Conservation (phyloP, 495 filamentous ascomycete species). For the Xylaria sp. region DNA sequence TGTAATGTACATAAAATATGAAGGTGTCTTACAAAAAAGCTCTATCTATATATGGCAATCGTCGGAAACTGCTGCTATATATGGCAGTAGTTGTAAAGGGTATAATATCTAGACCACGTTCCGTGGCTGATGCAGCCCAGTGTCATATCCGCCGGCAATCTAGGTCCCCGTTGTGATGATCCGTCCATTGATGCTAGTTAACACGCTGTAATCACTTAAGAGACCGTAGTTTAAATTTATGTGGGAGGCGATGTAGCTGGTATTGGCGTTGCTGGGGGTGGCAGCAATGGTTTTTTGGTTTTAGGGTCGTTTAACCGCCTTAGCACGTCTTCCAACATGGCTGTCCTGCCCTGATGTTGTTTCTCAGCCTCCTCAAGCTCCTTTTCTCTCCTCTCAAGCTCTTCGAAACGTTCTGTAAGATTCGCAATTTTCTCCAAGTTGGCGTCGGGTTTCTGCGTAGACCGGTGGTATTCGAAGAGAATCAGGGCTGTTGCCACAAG, state of each 20-base stretch:
- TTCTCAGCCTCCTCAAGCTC: constrained; percentile 71
- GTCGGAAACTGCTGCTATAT: neutral
- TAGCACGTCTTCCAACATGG: constrained; percentile 72
- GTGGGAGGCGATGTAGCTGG: constrained; percentile 24
- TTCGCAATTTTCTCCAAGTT: constrained; percentile 71
- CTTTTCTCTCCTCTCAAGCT: constrained; percentile 64
- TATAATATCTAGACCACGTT: neutral
- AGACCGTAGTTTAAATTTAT: neutral
- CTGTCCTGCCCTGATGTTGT: constrained; percentile 62
- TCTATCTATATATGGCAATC: neutral
- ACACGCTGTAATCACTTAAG: neutral
- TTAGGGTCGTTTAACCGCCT: constrained; percentile 63
- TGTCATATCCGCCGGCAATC: neutral
- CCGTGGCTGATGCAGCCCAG: neutral
- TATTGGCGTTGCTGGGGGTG: constrained; percentile 31
- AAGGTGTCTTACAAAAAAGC: neutral
- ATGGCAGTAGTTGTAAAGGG: neutral
- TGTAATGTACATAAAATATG: constrained; percentile 6
- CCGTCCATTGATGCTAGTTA: neutral
- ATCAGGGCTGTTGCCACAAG: constrained; percentile 79
- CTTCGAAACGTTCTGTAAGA: constrained; percentile 68
- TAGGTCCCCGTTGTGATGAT: neutral
- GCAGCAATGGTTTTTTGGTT: constrained; percentile 54
- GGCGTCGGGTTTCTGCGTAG: constrained; percentile 75
- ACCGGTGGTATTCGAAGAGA: constrained; percentile 79